These are phyloP conservation scores for Thamnidium elegans DNA, from an alignment of 192 early-diverging fungal genomes.

Conservation along the genomic window DNA sequence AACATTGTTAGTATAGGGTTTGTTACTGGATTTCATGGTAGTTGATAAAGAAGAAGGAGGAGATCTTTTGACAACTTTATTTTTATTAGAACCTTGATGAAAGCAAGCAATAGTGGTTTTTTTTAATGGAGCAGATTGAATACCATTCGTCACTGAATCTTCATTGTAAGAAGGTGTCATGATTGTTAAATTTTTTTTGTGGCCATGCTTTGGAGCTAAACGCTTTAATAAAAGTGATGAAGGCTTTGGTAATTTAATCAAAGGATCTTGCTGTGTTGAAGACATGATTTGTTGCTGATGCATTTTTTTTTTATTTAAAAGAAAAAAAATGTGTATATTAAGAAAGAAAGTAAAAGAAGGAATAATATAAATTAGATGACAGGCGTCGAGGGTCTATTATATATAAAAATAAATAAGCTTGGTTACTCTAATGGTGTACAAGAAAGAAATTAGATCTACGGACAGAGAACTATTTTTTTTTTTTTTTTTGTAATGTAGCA, in stretches of 20 bases:
- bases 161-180: constrained; percentile 47
- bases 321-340: too few species aligned
- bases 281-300: not conserved
- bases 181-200: constrained; percentile 43
- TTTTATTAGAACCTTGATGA: constrained; percentile 19
- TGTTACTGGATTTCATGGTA: not conserved
- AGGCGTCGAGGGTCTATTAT: constrained; percentile 2
- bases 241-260: constrained; percentile 20
- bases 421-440: constrained; percentile 10
- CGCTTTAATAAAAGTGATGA: constrained; percentile 24
- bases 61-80: constrained; percentile 22
- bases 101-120: not conserved
- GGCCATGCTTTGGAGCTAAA: constrained; percentile 39
- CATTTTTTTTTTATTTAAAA: too few species aligned
- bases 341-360: not conserved
- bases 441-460: constrained; percentile 4
- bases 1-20: not conserved
- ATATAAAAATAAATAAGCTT: constrained; percentile 5
- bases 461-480: not conserved
- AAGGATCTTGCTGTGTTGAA: not conserved
- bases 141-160: constrained; percentile 17
- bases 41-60: constrained; percentile 12
- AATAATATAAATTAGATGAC: constrained; percentile 7
- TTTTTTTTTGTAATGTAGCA: constrained; percentile 14
- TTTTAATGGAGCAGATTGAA: constrained; percentile 44